Evolutionary conservation across 2,329 filamentous ascomycete species (phyloP), one percentile per base, ranked within the genome.

Genomic region (Coniochaeta ligniaria): DNA sequence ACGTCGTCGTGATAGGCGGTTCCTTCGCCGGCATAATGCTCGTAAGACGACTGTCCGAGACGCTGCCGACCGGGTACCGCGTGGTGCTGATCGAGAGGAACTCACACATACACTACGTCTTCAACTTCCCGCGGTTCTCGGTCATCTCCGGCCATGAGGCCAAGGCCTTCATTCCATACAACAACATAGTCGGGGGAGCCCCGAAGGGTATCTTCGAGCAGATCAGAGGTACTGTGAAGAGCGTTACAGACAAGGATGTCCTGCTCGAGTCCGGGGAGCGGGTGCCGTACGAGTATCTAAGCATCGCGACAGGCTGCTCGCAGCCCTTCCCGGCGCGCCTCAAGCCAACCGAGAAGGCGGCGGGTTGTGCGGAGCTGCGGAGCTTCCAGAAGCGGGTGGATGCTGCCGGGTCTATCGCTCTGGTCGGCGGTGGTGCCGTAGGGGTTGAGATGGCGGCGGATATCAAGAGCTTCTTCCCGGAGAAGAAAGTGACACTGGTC

Each of bases 281-380:
- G 24, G 69, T 86, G 1, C 71, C 75, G 0, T 88, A 81, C 66
- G 80, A 77, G 16, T 83, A 78, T 61, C 71, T 86, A 3, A 74
- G 83, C 16, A 68, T 87, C 14, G 82, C 83, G 0, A 87, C 83
- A 0, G 84, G 84, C 0, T 76, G 79, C 0, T 68, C 73, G 1
- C 73, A 73, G 1, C 69, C 69, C 0, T 71, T 82, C 43, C 82
- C 83, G 0, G 80, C 78, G 8, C 76, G 81, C 2, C 75, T 83
- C 0, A 72, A 72, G 6, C 70, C 70, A 0, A 69, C 74, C 2
- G 72, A 74, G 2, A 82, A 80, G 61, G 58, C 62, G 0, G 72
- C 75, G 17, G 80, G 76, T 0, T 71, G 79, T 26, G 64, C 66
- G 50, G 71, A 74, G 24, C 62, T 85, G 47, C 70, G 70, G 41